phyloP scores from a whole-genome alignment of 805 yeast species.

The Candida silvicultrix region DNA sequence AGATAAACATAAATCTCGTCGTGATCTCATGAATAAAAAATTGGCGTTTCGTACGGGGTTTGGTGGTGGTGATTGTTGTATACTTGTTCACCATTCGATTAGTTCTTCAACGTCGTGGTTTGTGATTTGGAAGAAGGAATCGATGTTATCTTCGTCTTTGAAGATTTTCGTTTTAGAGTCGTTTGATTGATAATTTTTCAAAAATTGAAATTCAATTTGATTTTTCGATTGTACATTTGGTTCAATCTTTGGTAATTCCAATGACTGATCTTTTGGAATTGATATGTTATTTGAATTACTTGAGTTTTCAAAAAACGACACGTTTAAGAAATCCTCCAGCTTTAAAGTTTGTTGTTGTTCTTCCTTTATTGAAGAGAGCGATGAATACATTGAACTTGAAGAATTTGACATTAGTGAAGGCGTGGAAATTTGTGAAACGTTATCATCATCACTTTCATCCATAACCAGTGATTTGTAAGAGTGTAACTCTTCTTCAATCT shows the following conservation, averaged over 20 bases:
- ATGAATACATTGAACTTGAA: conserved; percentile 11
- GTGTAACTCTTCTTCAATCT: conserved; percentile 9
- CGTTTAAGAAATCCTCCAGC: conserved; percentile 19
- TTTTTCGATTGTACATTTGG: too few relatives aligned
- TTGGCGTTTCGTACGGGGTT: neutral
- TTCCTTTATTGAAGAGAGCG: conserved; percentile 18
- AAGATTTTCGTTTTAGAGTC: neutral
- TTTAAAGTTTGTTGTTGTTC: conserved; percentile 14
- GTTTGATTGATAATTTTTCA: conserved; percentile 11
- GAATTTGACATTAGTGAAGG: conserved; percentile 17
- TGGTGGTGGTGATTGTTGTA: neutral
- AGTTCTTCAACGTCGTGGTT: conserved; percentile 3
- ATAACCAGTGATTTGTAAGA: neutral
- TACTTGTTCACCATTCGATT: conserved; percentile 9
- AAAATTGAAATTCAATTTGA: conserved; percentile 19
- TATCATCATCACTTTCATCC: conserved; percentile 15
- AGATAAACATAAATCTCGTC: neutral
- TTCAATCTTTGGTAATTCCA: conserved; percentile 5
- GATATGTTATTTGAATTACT: conserved; percentile 6
- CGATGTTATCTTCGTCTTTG: conserved; percentile 7
- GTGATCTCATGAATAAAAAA: neutral
- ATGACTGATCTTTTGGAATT: neutral
- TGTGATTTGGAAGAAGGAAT: conserved; percentile 10
- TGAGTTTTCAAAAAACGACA: conserved; percentile 17
- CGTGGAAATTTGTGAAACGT: conserved; percentile 18